These are phyloP conservation scores for Pseudozyma sp. DNA, from an alignment of 1,284 basidiomycete species.

Conservation along the genomic window DNA sequence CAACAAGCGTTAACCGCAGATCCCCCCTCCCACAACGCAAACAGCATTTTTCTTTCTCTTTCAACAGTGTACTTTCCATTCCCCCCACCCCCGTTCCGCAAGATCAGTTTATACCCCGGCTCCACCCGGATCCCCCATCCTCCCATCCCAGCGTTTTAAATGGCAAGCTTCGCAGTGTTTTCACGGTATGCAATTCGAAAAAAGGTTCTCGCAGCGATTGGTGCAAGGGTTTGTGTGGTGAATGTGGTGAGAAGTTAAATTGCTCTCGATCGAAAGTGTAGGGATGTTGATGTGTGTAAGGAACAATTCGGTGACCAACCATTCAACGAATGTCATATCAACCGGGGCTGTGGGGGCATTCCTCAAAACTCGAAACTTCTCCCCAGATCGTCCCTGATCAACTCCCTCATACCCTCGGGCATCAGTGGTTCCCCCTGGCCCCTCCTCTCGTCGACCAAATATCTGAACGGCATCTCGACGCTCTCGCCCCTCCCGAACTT, in stretches of 20 bases:
- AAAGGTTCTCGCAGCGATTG: too few species aligned
- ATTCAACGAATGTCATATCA: too few species aligned
- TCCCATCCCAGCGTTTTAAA: too few species aligned
- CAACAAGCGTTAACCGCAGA: constrained; percentile 29
- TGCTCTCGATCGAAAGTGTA: too few species aligned
- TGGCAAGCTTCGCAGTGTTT: too few species aligned
- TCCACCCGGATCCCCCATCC: too few species aligned
- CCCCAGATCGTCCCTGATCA: constrained; percentile 54
- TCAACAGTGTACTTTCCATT: constrained; percentile 19
- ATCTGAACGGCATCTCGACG: constrained; percentile 62
- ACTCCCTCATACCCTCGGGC: constrained; percentile 58
- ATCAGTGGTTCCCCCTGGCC: constrained; percentile 43
- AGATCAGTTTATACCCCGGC: neutral
- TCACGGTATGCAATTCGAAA: too few species aligned
- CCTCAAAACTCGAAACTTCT: constrained; percentile 58
- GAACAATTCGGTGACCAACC: too few species aligned
- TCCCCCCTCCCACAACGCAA: neutral
- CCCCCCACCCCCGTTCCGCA: neutral
- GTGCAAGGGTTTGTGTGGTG: too few species aligned
- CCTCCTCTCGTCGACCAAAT: constrained; percentile 44
- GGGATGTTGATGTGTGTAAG: too few species aligned
- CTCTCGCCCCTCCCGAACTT: constrained; percentile 63
- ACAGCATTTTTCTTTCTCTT: constrained; percentile 11
- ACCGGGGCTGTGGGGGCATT: neutral
- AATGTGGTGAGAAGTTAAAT: too few species aligned